Evolutionary conservation across 2,329 filamentous ascomycete species (phyloP).

Genomic region (Calonectria naviculata): DNA sequence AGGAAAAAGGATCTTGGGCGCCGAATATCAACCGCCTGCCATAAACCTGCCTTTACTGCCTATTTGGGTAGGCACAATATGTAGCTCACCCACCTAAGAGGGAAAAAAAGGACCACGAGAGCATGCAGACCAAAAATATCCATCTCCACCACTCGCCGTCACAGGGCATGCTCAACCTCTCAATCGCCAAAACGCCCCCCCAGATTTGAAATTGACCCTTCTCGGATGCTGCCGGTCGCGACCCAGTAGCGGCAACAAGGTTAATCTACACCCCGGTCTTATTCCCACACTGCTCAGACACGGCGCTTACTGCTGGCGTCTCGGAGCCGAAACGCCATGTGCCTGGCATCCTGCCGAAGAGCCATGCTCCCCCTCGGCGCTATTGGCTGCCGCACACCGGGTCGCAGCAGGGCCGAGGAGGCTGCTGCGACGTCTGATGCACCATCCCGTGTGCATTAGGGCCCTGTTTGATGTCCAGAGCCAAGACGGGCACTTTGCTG

Average conservation of each 20-base stretch:
- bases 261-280: conserved; percentile 3
- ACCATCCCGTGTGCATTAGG: conserved; percentile 21
- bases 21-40: not conserved
- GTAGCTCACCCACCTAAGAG: not conserved
- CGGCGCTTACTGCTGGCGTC: conserved; percentile 25
- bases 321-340: conserved; percentile 36
- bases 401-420: conserved; percentile 24
- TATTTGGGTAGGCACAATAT: not conserved
- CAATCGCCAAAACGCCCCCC: not conserved
- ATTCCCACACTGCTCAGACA: conserved; percentile 29
- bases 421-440: conserved; percentile 36
- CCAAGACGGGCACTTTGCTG: not conserved
- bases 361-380: conserved; percentile 2
- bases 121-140: not conserved
- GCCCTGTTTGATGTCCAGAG: not conserved
- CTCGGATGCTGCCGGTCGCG: conserved; percentile 10
- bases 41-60: not conserved
- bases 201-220: not conserved
- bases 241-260: not conserved
- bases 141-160: not conserved
- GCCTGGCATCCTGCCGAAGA: conserved; percentile 29
- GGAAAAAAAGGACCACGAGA: not conserved
- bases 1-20: not conserved
- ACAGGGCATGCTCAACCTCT: not conserved
- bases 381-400: conserved; percentile 32